Base-by-base conservation (phyloP, 2,329 filamentous ascomycete species). In the Diaporthe ilicicola region DNA sequence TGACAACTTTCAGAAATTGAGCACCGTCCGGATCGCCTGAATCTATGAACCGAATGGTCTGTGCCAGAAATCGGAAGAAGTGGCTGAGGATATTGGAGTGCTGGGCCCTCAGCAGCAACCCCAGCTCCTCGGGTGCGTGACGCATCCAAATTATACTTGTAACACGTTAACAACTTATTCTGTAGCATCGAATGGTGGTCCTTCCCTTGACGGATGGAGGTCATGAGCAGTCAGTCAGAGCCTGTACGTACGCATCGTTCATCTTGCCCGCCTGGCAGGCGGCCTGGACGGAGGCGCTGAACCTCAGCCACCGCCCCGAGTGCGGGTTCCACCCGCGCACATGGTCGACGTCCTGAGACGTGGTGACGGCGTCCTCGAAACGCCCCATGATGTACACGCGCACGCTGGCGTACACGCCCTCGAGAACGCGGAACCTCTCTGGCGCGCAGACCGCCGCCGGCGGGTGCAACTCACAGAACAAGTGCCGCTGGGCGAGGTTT, bases 221-320 rank as follows among this genome's bases (percentile, higher is more conserved):
- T 17, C 10, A 19, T 27, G n/a, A 24, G 24, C 22, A 29, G 22
- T n/a, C 17, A 17, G n/a, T n/a, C 12, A 34, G 32, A n/a, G 53
- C 8, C 7, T 13, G 15, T 37, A 56, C 54, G 12, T 56, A 56
- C 54, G 54, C 54, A 6, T 56, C 54, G 22, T 56, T 22, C 54
- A 56, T 56, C 32, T 27, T 39, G n/a, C 34, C n/a, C 8, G 37
- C 34, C n/a, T 39, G 13, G 24, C 54, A 56, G 32, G 54, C 54
- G 13, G 32, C 54, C 32, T 22, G 53, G 5, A 55, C 53, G 27
- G 56, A 39, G 6, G 39, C 44, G 15, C 39, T 62, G 5, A 34
- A 62, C 56, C 42, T 24, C 19, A 62, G 42, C 56, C 56, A 62
- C 10, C 56, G 19, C 42, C 39, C n/a, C 56, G 39, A 62, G 53